Conservation (phyloP, 352 stramenopile genomes). For the Pythium apleroticum region DNA sequence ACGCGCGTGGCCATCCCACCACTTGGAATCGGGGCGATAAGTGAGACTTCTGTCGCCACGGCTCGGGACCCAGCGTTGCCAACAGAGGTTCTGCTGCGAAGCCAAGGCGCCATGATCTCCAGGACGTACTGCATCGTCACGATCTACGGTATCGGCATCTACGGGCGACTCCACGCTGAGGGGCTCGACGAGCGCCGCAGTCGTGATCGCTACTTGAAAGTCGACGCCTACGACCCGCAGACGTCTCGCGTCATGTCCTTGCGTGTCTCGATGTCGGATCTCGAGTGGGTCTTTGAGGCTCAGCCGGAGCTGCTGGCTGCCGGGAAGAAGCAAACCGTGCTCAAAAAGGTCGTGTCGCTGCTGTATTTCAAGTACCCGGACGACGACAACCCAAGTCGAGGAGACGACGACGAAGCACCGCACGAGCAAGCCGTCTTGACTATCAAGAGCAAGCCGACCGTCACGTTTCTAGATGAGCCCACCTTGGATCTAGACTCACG, state of each 20-base stretch:
- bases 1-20: background rate
- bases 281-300: constrained; percentile 53
- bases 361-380: constrained; percentile 65
- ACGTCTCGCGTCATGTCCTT: constrained; percentile 35
- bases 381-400: background rate
- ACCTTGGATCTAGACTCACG: background rate
- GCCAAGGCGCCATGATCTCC: constrained; percentile 56
- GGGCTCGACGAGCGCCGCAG: constrained; percentile 38
- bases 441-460: background rate
- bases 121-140: constrained; percentile 60
- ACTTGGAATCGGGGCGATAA: background rate
- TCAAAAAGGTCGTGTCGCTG: constrained; percentile 51
- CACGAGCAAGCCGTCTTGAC: background rate
- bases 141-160: constrained; percentile 56
- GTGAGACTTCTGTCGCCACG: background rate
- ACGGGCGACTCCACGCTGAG: constrained; percentile 51
- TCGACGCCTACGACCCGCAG: constrained; percentile 57
- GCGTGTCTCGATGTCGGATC: constrained; percentile 46
- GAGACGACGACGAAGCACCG: background rate
- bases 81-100: constrained; percentile 42
- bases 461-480: background rate
- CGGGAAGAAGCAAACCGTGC: constrained; percentile 52
- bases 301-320: constrained; percentile 43
- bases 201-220: constrained; percentile 35
- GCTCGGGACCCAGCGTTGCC: constrained; percentile 12